These are phyloP conservation scores for Sesbania bispinosa DNA, from an alignment of 306 rosid genomes.

Conservation along the genomic window DNA sequence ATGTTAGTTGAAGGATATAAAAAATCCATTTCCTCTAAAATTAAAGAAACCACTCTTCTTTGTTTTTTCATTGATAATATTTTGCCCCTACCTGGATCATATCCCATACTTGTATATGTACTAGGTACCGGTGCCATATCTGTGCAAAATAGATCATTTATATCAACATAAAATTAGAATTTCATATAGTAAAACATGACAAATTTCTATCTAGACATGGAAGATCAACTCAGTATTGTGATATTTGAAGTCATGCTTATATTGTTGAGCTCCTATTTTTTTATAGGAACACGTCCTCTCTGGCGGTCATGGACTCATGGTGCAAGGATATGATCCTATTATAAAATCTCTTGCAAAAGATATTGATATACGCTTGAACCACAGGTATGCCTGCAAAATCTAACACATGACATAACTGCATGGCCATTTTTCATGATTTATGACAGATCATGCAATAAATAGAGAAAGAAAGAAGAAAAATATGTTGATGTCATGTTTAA, in stretches of 20 bases:
- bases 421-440: not conserved
- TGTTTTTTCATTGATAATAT: conserved; percentile 1
- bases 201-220: not conserved
- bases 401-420: not conserved
- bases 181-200: no score
- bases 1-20: conserved; percentile 19
- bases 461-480: not conserved
- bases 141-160: no score
- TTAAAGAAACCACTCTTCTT: not conserved
- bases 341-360: conserved; percentile 69
- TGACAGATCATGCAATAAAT: not conserved
- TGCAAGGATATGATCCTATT: conserved; percentile 69
- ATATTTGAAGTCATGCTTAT: conserved; percentile 26
- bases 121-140: no score
- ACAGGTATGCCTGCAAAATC: conserved; percentile 46
- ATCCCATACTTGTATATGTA: no score
- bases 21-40: not conserved
- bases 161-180: no score
- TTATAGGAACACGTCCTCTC: conserved; percentile 69
- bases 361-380: conserved; percentile 58
- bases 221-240: conserved; percentile 1
- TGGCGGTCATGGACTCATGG: conserved; percentile 90
- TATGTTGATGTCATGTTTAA: not conserved
- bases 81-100: not conserved
- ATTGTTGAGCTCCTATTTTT: conserved; percentile 17